Conservation (phyloP, 1,139 yeast genomes). For the Debaryomycetaceae sp. region DNA sequence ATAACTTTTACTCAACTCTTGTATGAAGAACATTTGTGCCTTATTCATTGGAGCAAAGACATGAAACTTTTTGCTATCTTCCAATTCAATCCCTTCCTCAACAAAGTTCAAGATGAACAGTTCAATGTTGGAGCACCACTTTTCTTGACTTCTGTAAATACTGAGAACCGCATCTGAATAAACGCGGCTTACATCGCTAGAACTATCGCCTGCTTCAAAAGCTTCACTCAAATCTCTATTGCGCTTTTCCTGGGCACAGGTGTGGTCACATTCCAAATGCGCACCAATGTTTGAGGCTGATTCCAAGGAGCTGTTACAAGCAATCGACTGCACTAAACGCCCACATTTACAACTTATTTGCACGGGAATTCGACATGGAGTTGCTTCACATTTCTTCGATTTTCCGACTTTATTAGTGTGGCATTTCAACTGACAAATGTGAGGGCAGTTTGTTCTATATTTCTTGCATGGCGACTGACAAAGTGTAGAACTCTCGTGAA, state of each 20-base stretch:
- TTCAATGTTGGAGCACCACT: slow-evolving; percentile 69
- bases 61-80: slow-evolving; percentile 23
- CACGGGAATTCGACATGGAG: slow-evolving; percentile 47
- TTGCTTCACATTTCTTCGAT: slow-evolving; percentile 34
- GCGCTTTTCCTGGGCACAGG: slow-evolving; percentile 61
- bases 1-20: slow-evolving; percentile 59
- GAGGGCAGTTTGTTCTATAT: slow-evolving; percentile 54
- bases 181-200: slow-evolving; percentile 16
- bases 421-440: slow-evolving; percentile 59
- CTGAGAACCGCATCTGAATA: slow-evolving; percentile 44
- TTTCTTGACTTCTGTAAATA: slow-evolving; percentile 47
- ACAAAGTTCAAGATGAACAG: slow-evolving; percentile 47
- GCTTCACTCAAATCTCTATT: slow-evolving; percentile 65
- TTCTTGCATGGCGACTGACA: slow-evolving; percentile 61
- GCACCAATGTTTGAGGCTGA: slow-evolving; percentile 27
- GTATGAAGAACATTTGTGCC: slow-evolving; percentile 69
- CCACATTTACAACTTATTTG: slow-evolving; percentile 64
- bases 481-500: slow-evolving; percentile 29
- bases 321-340: slow-evolving; percentile 36
- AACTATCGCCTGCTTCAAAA: slow-evolving; percentile 36
- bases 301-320: slow-evolving; percentile 52
- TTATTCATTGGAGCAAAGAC: slow-evolving; percentile 73
- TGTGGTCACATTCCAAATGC: slow-evolving; percentile 59
- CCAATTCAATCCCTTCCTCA: slow-evolving; percentile 20
- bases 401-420: slow-evolving; percentile 51